A percentile compares a stretch with the other conserved stretches of the same genome.
Evolutionary conservation across 805 yeast genomes (phyloP).

Genomic region (Ogataea chonburiensis): DNA sequence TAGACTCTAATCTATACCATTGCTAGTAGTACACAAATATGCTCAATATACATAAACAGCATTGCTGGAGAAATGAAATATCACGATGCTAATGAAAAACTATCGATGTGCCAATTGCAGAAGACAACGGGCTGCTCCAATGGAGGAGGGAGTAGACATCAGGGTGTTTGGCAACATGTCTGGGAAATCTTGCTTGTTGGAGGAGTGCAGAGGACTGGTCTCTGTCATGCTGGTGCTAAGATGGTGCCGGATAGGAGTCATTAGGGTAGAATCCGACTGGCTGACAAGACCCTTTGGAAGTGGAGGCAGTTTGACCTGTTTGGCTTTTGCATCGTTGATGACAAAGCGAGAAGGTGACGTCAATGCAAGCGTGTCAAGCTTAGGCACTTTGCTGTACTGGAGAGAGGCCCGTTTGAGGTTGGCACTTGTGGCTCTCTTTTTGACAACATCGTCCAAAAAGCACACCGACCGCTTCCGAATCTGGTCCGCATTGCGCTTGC

Average conservation of each 20-base stretch:
- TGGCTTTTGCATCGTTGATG: conserved; percentile 11
- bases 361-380: conserved; percentile 17
- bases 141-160: conserved; percentile 45
- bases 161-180: conserved; percentile 40
- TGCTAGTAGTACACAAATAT: conserved; percentile 8
- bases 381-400: conserved; percentile 6
- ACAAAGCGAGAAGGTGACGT: conserved; percentile 33
- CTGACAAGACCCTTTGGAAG: conserved; percentile 25
- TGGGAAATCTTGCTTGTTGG: conserved; percentile 3
- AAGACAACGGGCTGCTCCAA: conserved; percentile 47
- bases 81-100: conserved; percentile 8
- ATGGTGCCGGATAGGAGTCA: conserved; percentile 19
- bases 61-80: conserved; percentile 4
- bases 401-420: conserved; percentile 29
- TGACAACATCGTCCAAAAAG: conserved; percentile 29
- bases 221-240: conserved; percentile 4
- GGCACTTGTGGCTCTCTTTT: conserved; percentile 29
- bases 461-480: conserved; percentile 15
- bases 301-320: conserved; percentile 30
- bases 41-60: conserved; percentile 11
- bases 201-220: conserved; percentile 8
- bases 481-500: conserved; percentile 7
- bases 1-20: no score
- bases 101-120: conserved; percentile 41
- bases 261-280: conserved; percentile 16